Evolutionary conservation across 2,329 filamentous ascomycete species (phyloP).

Genomic region (Talaromyces sp.): DNA sequence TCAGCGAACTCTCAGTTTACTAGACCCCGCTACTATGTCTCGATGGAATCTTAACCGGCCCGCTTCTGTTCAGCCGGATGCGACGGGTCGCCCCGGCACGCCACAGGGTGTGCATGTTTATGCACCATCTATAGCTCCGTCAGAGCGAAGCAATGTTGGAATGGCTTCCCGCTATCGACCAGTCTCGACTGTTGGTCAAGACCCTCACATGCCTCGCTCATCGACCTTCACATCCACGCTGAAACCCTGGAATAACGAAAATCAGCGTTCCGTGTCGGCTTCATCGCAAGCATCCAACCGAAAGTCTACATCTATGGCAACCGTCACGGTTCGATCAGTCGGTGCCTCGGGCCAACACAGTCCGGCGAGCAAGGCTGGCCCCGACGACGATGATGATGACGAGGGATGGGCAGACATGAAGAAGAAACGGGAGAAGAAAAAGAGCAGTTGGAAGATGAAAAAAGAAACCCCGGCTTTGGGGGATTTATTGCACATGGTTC

Average conservation of each 20-base stretch:
- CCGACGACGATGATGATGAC: slow-evolving; percentile 45
- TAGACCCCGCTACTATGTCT: slow-evolving; percentile 55
- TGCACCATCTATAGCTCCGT: slow-evolving; percentile 86
- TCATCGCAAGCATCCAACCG: slow-evolving; percentile 17
- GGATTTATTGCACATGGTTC: slow-evolving; percentile 33
- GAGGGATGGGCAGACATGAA: slow-evolving; percentile 48
- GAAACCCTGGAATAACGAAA: slow-evolving; percentile 34
- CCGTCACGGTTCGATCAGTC: slow-evolving; percentile 24
- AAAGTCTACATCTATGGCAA: slow-evolving; percentile 23
- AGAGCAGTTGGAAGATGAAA: slow-evolving; percentile 42
- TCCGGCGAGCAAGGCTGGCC: slow-evolving; percentile 14
- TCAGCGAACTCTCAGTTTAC: slow-evolving; percentile 75
- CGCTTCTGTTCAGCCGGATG: slow-evolving; percentile 26
- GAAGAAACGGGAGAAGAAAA: slow-evolving; percentile 45
- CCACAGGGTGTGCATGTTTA: slow-evolving; percentile 49
- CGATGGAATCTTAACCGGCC: slow-evolving; percentile 31
- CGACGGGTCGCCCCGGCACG: slow-evolving; percentile 19
- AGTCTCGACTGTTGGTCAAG: slow-evolving; percentile 61
- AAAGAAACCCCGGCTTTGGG: slow-evolving; percentile 31
- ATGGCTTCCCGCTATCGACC: slow-evolving; percentile 86
- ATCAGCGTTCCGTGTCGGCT: slow-evolving; percentile 21
- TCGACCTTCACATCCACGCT: slow-evolving; percentile 29
- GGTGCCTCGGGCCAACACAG: slow-evolving; percentile 18
- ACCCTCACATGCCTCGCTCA: slow-evolving; percentile 19
- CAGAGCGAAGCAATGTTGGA: slow-evolving; percentile 89